Percentiles rank a stretch among this genome's conserved stretches.
Conservation (phyloP, 345 rosid species). For the Sisymbrium altissimum region DNA sequence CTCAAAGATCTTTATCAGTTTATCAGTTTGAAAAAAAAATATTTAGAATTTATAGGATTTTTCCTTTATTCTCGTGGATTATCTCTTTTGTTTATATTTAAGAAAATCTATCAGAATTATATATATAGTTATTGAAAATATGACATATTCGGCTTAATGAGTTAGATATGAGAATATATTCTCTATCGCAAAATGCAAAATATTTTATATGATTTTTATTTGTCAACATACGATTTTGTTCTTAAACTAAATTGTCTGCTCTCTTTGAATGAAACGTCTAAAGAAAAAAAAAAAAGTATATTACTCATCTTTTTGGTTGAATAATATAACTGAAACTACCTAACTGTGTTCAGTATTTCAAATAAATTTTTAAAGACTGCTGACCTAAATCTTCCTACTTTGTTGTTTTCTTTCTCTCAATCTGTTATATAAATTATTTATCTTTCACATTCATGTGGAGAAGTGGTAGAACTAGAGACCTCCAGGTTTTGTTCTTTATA, state of each 20-base stretch:
- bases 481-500: not conserved
- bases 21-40: not conserved
- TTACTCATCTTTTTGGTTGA: not conserved
- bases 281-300: not conserved
- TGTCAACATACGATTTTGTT: no score
- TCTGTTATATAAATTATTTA: no score
- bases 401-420: not conserved
- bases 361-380: not conserved
- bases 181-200: not conserved
- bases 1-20: no score
- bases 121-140: not conserved
- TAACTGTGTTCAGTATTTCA: not conserved
- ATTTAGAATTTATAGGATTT: not conserved
- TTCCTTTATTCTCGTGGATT: not conserved
- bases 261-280: not conserved
- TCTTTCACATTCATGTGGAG: no score
- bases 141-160: not conserved
- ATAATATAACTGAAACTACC: not conserved
- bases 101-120: not conserved
- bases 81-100: not conserved
- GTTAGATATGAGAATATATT: not conserved
- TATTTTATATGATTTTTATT: not conserved
- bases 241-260: not conserved
- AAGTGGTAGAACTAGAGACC: no score
- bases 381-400: constrained; percentile 13